Percentiles rank a stretch among this genome's conserved stretches.
These are phyloP conservation scores for Cenococcum geophilum DNA, from an alignment of 495 filamentous ascomycete genomes.

Conservation along the genomic window DNA sequence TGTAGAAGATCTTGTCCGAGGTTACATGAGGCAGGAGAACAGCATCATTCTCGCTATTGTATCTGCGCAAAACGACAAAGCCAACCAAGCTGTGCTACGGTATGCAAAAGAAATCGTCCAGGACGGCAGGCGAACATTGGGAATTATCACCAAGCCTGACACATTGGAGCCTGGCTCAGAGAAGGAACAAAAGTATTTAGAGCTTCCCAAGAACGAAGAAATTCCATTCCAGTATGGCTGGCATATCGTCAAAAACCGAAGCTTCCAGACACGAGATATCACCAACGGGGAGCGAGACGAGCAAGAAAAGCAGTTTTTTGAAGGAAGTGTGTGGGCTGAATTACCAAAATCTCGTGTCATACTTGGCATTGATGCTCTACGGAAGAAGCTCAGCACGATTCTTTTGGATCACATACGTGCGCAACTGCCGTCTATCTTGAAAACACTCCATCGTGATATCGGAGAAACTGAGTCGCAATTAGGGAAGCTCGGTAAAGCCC, in stretches of 20 bases:
- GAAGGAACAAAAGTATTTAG: constrained; percentile 21
- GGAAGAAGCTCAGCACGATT: constrained; percentile 11
- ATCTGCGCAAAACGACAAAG: constrained; percentile 46
- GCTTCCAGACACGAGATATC: constrained; percentile 4
- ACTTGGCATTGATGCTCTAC: constrained; percentile 13
- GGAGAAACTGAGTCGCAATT: neutral
- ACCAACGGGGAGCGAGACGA: constrained; percentile 13
- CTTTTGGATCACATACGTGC: constrained; percentile 16
- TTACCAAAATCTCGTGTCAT: neutral
- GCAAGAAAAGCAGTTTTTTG: constrained; percentile 14
- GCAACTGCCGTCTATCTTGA: constrained; percentile 5
- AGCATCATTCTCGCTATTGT: constrained; percentile 63
- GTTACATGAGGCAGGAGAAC: constrained; percentile 31
- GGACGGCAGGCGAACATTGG: constrained; percentile 46
- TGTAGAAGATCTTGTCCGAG: constrained; percentile 8
- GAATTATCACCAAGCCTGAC: constrained; percentile 49
- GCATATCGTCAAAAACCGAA: constrained; percentile 20
- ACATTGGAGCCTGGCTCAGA: constrained; percentile 34
- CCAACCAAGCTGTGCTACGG: constrained; percentile 47
- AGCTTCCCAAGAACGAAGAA: constrained; percentile 13
- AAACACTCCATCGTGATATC: constrained; percentile 4
- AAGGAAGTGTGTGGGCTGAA: constrained; percentile 10
- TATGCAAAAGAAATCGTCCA: constrained; percentile 42
- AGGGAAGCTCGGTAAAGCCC: constrained; percentile 9
- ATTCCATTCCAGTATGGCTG: constrained; percentile 16